Base-by-base conservation (phyloP, 352 stramenopile species). In the Phytophthora chlamydospora region DNA sequence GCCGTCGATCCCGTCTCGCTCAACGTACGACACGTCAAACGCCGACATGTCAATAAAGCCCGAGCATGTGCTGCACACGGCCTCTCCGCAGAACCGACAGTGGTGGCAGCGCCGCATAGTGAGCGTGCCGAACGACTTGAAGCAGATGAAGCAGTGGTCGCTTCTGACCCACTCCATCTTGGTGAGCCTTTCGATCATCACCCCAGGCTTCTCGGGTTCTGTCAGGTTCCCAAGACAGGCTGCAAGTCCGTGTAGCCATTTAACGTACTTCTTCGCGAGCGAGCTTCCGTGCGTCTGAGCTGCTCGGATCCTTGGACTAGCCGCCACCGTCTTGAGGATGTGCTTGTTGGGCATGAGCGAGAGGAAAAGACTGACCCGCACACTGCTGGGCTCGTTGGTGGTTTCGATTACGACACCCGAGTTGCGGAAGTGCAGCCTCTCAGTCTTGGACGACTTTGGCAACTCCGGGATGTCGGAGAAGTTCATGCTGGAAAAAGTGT, bases 71-170 rank as follows among this genome's bases (percentile, higher is more conserved):
- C 66, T 73, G 43, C 80, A 91, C 12, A 91, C 75, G 4, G 75
- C 73, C 50, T 89, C 78, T 13, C 80, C 83, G 48, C 83, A 91
- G 41, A 91, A 78, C 0, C 83, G 83, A 44, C 83, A 91, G 66
- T 90, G 80, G 55, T 91, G 76, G 42, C 77, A 80, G 44, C 68
- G 68, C 1, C 80, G 75, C 24, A 27, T 27, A 27, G 24, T 27
- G 55, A 68, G 87, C 10, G 80, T 76, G 40, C 78, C 75, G 52
- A 90, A 90, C 24, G 62, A 71, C 66, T 87, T 87, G 46, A 85
- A 57, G 38, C 82, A 91, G 31, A 88, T 38, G 38, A 61, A 75
- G 56, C 82, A 91, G 59, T 76, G 62, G 57, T 83, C 70, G 52
- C 74, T 80, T 17, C 80, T 58, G 16, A 70, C 75, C 82, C 82